Evolutionary conservation across 176 grass and related monocot genomes (phyloP).

Genomic region (Carex scoparia): DNA sequence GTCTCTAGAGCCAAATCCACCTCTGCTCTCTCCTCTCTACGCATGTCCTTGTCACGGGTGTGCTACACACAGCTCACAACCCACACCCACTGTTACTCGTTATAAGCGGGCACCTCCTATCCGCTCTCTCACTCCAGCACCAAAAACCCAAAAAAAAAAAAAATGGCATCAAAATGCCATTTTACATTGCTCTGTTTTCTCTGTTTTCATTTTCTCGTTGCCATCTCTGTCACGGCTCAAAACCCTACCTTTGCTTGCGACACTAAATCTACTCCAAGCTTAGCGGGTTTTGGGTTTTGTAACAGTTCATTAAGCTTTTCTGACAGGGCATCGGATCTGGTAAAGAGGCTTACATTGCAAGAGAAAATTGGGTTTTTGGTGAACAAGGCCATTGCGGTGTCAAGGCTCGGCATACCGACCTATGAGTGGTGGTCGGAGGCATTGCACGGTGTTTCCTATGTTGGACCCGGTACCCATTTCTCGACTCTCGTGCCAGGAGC

Average conservation of each 20-base stretch:
- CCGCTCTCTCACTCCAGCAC: background rate
- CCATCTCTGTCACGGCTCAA: constrained; percentile 27
- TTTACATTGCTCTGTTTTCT: constrained; percentile 22
- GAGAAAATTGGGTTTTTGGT: constrained; percentile 91
- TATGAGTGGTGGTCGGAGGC: constrained; percentile 99
- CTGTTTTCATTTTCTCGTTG: background rate
- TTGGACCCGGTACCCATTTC: constrained; percentile 69
- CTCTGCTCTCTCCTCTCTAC: constrained; percentile 13
- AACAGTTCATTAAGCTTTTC: constrained; percentile 32
- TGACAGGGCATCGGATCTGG: constrained; percentile 48
- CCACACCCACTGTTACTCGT: constrained; percentile 11
- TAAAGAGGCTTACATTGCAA: constrained; percentile 53
- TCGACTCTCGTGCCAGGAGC: constrained; percentile 63
- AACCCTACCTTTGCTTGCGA: constrained; percentile 81
- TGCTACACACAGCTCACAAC: constrained; percentile 25
- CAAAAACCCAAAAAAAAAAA: constrained; percentile 19
- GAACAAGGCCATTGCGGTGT: constrained; percentile 57
- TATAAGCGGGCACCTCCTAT: constrained; percentile 21
- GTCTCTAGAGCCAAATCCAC: constrained; percentile 24
- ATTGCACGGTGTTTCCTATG: constrained; percentile 87
- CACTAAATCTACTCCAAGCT: constrained; percentile 37
- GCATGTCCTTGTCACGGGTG: constrained; percentile 47
- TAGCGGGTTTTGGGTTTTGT: constrained; percentile 58
- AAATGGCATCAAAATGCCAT: constrained; percentile 24
- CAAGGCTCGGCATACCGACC: constrained; percentile 68